These are phyloP conservation scores for Tilletiopsis washingtonensis DNA, from an alignment of 1,284 basidiomycete species.

Conservation along the genomic window DNA sequence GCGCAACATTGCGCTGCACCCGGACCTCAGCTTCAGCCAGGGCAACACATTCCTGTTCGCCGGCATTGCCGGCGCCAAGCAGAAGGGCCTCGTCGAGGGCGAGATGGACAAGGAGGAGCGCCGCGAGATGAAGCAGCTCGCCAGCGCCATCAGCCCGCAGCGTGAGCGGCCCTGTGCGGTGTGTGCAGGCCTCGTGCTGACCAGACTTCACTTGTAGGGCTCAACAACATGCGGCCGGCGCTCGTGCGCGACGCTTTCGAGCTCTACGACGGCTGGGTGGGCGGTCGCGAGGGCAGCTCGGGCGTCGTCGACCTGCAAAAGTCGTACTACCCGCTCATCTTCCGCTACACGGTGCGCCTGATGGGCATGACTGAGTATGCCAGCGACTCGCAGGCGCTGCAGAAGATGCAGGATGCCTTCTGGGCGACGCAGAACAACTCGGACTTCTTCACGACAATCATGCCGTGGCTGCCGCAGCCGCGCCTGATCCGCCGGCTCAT, in stretches of 20 bases:
- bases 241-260: constrained; percentile 8
- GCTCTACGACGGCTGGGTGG: constrained; percentile 4
- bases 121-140: constrained; percentile 17
- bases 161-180: constrained; percentile 1
- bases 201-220: constrained; percentile 3
- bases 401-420: constrained; percentile 4
- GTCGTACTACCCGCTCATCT: constrained; percentile 12
- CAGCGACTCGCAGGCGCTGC: not conserved
- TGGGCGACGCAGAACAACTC: constrained; percentile 11
- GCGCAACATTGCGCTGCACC: constrained; percentile 2
- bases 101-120: constrained; percentile 26
- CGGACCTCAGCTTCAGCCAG: constrained; percentile 9
- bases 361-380: constrained; percentile 17
- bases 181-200: no score
- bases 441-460: constrained; percentile 10
- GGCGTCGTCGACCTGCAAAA: constrained; percentile 7
- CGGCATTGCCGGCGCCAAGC: constrained; percentile 10
- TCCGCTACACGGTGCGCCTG: constrained; percentile 9
- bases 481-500: constrained; percentile 4
- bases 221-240: constrained; percentile 2
- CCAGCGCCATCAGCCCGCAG: constrained; percentile 7
- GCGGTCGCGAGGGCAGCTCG: not conserved
- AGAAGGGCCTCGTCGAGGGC: constrained; percentile 13
- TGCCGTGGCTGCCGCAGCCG: constrained; percentile 11
- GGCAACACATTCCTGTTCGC: constrained; percentile 14